Evolutionary conservation across 345 rosid species (phyloP).

Genomic region (Conringia planisiliqua): DNA sequence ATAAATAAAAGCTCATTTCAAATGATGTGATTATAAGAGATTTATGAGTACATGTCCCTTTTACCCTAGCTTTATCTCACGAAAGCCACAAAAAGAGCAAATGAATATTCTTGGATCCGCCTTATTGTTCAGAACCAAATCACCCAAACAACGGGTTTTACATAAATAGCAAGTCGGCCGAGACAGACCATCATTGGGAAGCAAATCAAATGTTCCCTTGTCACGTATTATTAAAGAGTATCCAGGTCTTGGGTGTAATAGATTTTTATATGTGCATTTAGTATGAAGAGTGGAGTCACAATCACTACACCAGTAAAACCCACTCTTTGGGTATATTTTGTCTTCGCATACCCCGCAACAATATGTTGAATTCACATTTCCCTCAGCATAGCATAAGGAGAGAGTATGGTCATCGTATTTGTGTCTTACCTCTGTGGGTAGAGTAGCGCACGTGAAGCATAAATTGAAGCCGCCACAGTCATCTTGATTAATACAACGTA

Average conservation of each 20-base stretch:
- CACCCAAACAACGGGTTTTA: neutral
- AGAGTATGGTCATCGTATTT: conserved; percentile 10
- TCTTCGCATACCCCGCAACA: conserved; percentile 5
- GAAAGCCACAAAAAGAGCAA: neutral
- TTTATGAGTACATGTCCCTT: neutral
- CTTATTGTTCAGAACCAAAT: neutral
- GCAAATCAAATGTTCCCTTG: neutral
- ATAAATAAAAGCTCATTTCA: neutral
- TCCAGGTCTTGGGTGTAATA: neutral
- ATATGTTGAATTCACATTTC: neutral
- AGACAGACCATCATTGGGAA: neutral
- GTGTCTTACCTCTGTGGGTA: neutral
- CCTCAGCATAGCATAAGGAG: neutral
- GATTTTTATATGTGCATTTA: neutral
- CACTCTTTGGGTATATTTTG: neutral
- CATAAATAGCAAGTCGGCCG: neutral
- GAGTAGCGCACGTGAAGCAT: conserved; percentile 4
- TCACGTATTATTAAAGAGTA: no score
- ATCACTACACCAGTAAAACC: neutral
- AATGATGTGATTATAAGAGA: neutral
- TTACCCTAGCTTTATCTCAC: no score
- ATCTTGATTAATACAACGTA: neutral
- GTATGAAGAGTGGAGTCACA: neutral
- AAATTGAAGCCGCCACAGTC: neutral
- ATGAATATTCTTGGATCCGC: neutral